Evolutionary conservation across 2,329 filamentous ascomycete species (phyloP).

Genomic region (Clonostachys solani): DNA sequence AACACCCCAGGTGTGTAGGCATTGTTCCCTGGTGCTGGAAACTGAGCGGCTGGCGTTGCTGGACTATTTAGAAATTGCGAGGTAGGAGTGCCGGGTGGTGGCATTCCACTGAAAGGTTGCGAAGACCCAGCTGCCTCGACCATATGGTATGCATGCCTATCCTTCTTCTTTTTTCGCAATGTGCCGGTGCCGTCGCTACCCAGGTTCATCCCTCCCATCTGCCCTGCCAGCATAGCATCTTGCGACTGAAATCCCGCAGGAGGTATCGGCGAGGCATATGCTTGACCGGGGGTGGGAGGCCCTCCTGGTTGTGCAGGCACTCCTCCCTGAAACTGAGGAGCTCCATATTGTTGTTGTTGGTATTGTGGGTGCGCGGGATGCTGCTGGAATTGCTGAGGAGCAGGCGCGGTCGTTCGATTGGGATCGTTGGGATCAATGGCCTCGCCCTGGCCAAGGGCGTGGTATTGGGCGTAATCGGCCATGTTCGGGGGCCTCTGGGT

Average conservation of each 20-base stretch:
- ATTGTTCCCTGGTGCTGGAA: constrained; percentile 1
- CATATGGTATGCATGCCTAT: constrained; percentile 87
- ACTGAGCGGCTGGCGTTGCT: constrained; percentile 13
- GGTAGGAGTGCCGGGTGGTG: constrained; percentile 47
- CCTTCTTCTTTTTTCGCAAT: constrained; percentile 79
- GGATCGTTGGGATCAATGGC: constrained; percentile 50
- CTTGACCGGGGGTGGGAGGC: not conserved
- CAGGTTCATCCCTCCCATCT: constrained; percentile 76
- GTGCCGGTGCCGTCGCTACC: constrained; percentile 34
- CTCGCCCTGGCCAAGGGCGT: constrained; percentile 52
- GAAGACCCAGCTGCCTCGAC: constrained; percentile 69
- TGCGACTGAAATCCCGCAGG: constrained; percentile 21
- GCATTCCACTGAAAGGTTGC: constrained; percentile 66
- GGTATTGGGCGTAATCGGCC: constrained; percentile 52
- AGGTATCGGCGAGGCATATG: constrained; percentile 14
- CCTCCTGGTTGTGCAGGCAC: constrained; percentile 9
- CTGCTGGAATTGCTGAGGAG: constrained; percentile 51
- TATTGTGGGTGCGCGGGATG: constrained; percentile 50
- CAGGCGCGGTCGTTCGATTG: constrained; percentile 43
- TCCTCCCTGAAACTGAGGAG: constrained; percentile 33
- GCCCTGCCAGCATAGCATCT: constrained; percentile 54
- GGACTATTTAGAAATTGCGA: constrained; percentile 31
- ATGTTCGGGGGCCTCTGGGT: constrained; percentile 21
- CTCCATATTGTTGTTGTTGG: constrained; percentile 38
- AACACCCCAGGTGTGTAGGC: not conserved